A percentile compares a stretch with the other conserved stretches of the same genome.
Conservation (phyloP, 306 rosid species). For the Quercus ilex region DNA sequence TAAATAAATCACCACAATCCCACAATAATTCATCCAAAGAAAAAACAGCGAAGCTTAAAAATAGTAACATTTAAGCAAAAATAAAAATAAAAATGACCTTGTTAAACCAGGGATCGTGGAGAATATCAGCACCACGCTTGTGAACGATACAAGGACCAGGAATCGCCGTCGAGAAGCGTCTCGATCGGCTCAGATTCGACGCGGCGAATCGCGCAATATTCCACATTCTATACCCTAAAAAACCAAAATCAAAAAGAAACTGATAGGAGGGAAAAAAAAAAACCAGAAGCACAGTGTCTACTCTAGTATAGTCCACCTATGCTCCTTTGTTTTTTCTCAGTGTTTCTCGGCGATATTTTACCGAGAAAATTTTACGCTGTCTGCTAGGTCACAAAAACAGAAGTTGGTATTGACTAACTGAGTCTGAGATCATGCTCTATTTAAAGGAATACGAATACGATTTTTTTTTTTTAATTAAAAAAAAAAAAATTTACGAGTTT, state of each 20-base stretch:
- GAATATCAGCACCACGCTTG: slow-evolving; percentile 98
- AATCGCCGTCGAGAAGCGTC: slow-evolving; percentile 70
- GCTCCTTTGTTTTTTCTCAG: background rate
- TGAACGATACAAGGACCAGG: slow-evolving; percentile 95
- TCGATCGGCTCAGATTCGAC: slow-evolving; percentile 52
- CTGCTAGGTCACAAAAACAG: background rate
- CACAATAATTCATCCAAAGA: background rate
- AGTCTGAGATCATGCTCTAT: background rate
- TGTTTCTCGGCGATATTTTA: slow-evolving; percentile 13
- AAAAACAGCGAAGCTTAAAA: background rate
- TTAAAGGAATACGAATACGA: slow-evolving; percentile 19
- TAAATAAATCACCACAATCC: background rate
- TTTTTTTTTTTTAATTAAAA: background rate
- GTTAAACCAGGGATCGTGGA: slow-evolving; percentile 99
- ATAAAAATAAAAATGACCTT: slow-evolving; percentile 46
- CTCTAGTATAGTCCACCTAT: background rate
- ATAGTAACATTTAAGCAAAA: background rate
- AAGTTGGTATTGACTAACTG: background rate
- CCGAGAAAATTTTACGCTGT: background rate
- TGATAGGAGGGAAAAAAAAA: background rate
- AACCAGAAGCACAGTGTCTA: background rate
- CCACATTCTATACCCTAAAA: slow-evolving; percentile 55
- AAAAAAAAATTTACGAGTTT: background rate
- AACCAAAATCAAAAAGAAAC: background rate
- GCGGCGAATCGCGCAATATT: slow-evolving; percentile 63